Evolutionary conservation across 2,329 filamentous ascomycete species (phyloP).

Genomic region (Botrytis squamosa): DNA sequence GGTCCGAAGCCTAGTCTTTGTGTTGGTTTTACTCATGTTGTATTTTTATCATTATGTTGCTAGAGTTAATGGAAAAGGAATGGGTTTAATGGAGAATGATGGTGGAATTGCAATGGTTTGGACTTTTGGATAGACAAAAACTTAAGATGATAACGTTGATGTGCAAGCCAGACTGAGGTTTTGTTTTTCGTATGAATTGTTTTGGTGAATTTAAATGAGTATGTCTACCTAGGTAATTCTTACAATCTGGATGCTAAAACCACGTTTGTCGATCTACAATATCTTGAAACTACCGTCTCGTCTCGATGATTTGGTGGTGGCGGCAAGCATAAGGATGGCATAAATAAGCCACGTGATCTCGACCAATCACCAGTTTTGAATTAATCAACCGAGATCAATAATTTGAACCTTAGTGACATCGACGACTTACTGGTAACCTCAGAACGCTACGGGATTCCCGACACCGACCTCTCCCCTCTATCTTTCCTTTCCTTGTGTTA

Average conservation of each 20-base stretch:
- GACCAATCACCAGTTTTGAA: slow-evolving; percentile 20
- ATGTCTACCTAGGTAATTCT: not conserved
- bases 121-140: slow-evolving; percentile 19
- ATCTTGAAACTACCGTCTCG: not conserved
- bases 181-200: not conserved
- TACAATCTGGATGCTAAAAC: not conserved
- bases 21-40: not conserved
- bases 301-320: not conserved
- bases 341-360: slow-evolving; percentile 8
- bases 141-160: not conserved
- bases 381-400: slow-evolving; percentile 23
- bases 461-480: not conserved
- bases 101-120: slow-evolving; percentile 16
- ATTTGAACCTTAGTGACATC: slow-evolving; percentile 14
- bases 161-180: not conserved
- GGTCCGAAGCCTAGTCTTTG: not conserved
- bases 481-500: not conserved
- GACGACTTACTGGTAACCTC: slow-evolving; percentile 11
- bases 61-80: slow-evolving; percentile 16
- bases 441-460: slow-evolving; percentile 4
- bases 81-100: not conserved
- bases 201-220: not conserved
- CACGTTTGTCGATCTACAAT: not conserved
- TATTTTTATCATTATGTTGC: slow-evolving; percentile 13
- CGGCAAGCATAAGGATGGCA: not conserved